Conservation (phyloP, 495 filamentous ascomycete species). For the Neurospora discreta region DNA sequence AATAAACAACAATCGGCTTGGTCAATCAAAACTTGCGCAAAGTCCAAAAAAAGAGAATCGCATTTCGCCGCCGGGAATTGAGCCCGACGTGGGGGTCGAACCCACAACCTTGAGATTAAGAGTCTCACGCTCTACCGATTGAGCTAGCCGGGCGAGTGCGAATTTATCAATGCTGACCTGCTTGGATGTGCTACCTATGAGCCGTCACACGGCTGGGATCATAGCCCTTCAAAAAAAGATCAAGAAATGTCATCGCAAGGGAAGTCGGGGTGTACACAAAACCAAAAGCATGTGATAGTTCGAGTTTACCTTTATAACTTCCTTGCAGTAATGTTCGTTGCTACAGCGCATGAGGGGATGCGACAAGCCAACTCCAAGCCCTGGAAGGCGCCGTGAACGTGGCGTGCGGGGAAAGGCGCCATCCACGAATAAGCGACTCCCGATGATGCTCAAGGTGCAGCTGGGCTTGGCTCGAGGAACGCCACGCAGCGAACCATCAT, state of each 20-base stretch:
- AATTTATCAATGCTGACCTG: no score
- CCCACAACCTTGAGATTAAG: conserved; percentile 59
- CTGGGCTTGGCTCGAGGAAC: not conserved
- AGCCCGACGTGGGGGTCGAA: conserved; percentile 33
- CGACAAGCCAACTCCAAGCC: not conserved
- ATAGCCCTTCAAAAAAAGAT: not conserved
- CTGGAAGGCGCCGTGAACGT: not conserved
- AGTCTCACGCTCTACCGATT: conserved; percentile 68
- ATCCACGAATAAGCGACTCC: not conserved
- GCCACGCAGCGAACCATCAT: not conserved
- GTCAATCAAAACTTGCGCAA: no score
- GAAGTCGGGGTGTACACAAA: no score
- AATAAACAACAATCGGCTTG: not conserved
- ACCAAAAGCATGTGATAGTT: no score
- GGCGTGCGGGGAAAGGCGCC: not conserved
- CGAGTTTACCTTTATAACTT: no score
- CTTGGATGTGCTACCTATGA: not conserved
- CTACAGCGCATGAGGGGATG: not conserved
- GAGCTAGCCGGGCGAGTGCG: conserved; percentile 41
- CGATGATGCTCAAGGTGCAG: not conserved
- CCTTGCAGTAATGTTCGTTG: not conserved
- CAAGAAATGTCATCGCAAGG: not conserved
- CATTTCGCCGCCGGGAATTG: not conserved
- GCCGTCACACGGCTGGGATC: not conserved
- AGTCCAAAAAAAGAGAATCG: not conserved